Evolutionary conservation across 2,329 filamentous ascomycete species (phyloP), one percentile per base, ranked within the genome.

Genomic region (Talaromyces rugulosus): DNA sequence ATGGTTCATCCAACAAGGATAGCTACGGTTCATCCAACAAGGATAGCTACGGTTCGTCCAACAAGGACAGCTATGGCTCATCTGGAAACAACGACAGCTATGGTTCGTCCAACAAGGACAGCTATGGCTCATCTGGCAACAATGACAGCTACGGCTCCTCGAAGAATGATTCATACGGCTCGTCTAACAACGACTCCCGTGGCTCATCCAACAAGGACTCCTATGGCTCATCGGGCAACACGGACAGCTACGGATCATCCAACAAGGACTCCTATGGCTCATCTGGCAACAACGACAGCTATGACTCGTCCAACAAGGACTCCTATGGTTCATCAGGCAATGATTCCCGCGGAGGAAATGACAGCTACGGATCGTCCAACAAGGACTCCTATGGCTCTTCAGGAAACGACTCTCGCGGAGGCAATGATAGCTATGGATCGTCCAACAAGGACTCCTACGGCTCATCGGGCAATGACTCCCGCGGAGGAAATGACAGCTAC

Each of bases 181-280:
- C 23, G 23, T 23, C 23, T 2, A 23, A 44, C 27, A 50, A 23
- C 4, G 44, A 61, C 12, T 61, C 59, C 0, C 56, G 51, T 9
- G 59, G 59, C 33, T 56, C 53, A 3, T 47, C 36, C 27, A 50
- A 50, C 40, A 28, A 58, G 7, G 56, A 44, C 4, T 50, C 36
- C 1, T 42, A n/a, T 5, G 56, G 55, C 30, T 34, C 30, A 5
- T 6, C 9, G 12, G 2, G 58, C 27, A 56, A 27, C 53, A 31
- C 33, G 4, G 36, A 51, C 8, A 12, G 7, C 53, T 51, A 51
- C 7, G 47, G 47, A 0, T 53, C 57, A 7, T 40, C 44, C 18
- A 53, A 53, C 44, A 59, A 54, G 14, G 58, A 59, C 34, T 59
- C 58, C 2, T 61, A 42, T 27, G 11, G n/a, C n/a, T 50, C 44